Conservation (phyloP, 495 filamentous ascomycete species). For the Lophium mytilinum region DNA sequence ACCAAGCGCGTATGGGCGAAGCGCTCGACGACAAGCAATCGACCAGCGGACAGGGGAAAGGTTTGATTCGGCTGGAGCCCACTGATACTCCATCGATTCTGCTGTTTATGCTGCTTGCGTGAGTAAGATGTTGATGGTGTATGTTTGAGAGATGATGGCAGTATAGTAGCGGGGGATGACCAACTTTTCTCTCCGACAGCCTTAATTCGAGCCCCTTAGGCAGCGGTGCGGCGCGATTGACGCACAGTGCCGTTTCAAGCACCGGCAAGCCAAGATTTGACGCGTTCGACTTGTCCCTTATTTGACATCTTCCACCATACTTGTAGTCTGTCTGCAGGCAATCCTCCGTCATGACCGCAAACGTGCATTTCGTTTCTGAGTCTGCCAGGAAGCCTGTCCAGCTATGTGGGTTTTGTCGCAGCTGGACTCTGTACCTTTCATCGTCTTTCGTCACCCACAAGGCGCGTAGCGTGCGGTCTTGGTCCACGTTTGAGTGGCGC, state of each 20-base stretch:
- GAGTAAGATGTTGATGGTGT: not conserved
- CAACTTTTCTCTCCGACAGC: not conserved
- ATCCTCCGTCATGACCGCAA: constrained; percentile 4
- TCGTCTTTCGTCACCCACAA: constrained; percentile 3
- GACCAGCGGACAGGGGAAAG: not conserved
- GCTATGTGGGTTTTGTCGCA: constrained; percentile 2
- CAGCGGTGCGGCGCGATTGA: constrained; percentile 1
- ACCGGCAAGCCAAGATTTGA: not conserved
- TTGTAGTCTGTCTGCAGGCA: constrained; percentile 7
- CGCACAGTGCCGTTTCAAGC: constrained; percentile 4
- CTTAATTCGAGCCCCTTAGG: not conserved
- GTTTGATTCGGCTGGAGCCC: not conserved
- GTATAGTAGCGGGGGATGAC: not conserved
- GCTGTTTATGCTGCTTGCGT: not conserved
- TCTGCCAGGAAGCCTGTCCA: constrained; percentile 9
- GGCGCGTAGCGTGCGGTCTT: not conserved
- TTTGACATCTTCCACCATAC: constrained; percentile 1
- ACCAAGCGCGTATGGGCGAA: constrained; percentile 2
- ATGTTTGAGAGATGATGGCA: too few species aligned
- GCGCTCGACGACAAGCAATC: constrained; percentile 3
- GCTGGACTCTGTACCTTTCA: constrained; percentile 4
- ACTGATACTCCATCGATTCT: not conserved
- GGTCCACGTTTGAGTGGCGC: constrained; percentile 1
- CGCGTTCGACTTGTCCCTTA: not conserved
- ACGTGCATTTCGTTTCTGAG: not conserved